Conservation (phyloP, 1,284 basidiomycete species). For the Papiliotrema terrestris region DNA sequence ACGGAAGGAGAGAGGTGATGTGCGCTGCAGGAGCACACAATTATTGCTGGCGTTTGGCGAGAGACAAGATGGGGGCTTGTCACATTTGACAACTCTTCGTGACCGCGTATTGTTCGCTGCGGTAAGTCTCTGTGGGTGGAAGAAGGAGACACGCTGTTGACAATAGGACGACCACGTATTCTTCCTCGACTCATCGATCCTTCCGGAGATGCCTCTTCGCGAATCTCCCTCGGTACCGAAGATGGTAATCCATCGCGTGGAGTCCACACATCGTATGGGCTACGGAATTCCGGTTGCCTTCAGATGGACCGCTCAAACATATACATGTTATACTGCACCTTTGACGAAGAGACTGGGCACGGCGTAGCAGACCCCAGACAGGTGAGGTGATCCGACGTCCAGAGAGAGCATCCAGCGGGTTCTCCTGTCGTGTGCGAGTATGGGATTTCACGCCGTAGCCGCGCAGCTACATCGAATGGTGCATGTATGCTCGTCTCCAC, state of each 20-base stretch:
- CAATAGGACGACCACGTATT: conserved; percentile 9
- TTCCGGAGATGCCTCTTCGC: conserved; percentile 41
- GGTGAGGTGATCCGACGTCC: background rate
- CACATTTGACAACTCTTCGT: conserved; percentile 19
- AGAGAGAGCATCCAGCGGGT: conserved; percentile 5
- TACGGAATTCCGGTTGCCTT: conserved; percentile 25
- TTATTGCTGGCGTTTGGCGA: conserved; percentile 15
- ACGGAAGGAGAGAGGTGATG: background rate
- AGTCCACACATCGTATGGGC: conserved; percentile 18
- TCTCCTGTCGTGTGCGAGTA: conserved; percentile 29
- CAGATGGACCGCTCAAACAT: conserved; percentile 31
- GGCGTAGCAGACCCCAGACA: background rate
- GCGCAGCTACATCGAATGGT: background rate
- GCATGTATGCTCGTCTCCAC: no score
- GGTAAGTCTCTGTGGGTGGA: conserved; percentile 5
- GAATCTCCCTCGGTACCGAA: conserved; percentile 44
- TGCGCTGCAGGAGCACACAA: background rate
- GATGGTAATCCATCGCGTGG: conserved; percentile 29
- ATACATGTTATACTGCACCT: conserved; percentile 30
- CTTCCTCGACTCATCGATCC: conserved; percentile 11
- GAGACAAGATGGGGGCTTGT: background rate
- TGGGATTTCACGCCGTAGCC: conserved; percentile 24
- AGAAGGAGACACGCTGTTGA: background rate
- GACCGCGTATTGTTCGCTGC: conserved; percentile 18
- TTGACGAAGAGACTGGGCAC: conserved; percentile 11